Conservation (phyloP, 1,139 yeast genomes). For the Candida anutae region DNA sequence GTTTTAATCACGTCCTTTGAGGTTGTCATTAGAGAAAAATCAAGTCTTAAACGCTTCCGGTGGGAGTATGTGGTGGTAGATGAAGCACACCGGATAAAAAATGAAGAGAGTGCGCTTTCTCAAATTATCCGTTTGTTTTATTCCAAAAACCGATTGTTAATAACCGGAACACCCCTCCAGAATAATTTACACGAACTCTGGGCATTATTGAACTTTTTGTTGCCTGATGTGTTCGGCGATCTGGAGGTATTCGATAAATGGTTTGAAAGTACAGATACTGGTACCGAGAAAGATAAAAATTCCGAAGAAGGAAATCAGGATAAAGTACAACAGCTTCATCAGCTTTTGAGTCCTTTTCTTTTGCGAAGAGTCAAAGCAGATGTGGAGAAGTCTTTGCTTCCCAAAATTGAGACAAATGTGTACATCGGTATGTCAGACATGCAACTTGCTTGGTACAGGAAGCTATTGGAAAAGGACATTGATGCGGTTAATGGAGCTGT, state of each 20-base stretch:
- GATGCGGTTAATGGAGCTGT: constrained; percentile 94
- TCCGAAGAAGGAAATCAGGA: constrained; percentile 50
- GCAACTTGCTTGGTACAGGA: constrained; percentile 90
- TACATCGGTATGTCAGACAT: constrained; percentile 92
- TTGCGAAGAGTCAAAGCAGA: constrained; percentile 87
- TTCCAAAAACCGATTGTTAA: constrained; percentile 74
- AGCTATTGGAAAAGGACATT: constrained; percentile 81
- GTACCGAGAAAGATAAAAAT: background rate
- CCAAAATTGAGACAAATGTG: constrained; percentile 82
- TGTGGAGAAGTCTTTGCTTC: constrained; percentile 84
- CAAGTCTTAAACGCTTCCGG: constrained; percentile 67
- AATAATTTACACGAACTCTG: constrained; percentile 92
- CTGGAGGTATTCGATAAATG: constrained; percentile 85
- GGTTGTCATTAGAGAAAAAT: constrained; percentile 83
- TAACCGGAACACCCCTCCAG: constrained; percentile 95
- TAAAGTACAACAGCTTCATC: constrained; percentile 74
- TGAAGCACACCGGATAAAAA: constrained; percentile 95
- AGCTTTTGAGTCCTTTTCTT: constrained; percentile 79
- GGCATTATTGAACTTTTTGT: constrained; percentile 83
- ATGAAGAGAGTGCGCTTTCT: constrained; percentile 84
- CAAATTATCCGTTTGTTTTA: constrained; percentile 84
- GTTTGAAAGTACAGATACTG: constrained; percentile 44
- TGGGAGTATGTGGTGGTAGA: constrained; percentile 96
- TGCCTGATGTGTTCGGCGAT: constrained; percentile 94
- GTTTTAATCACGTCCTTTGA: constrained; percentile 88